A percentile compares a stretch with the other conserved stretches of the same genome.
Conservation (phyloP, 192 early-diverging fungal genomes). For the Podila verticillata region DNA sequence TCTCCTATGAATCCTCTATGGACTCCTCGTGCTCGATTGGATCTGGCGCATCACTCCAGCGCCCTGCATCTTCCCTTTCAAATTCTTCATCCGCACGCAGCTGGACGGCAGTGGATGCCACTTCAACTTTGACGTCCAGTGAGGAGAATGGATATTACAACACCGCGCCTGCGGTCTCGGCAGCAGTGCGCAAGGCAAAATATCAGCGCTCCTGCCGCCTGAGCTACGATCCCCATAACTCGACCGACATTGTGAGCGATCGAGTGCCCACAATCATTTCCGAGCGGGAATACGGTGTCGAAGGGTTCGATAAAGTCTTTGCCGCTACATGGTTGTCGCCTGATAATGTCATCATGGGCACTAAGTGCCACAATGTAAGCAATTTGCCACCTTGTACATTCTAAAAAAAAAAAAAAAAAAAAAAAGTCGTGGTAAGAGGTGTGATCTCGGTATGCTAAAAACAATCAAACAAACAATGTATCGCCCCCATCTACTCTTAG, state of each 20-base stretch:
- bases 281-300: constrained; percentile 32
- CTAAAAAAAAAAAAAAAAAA: constrained; percentile 4
- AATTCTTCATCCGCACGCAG: constrained; percentile 12
- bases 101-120: constrained; percentile 6
- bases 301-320: constrained; percentile 67
- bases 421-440: not conserved
- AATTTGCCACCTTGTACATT: not conserved
- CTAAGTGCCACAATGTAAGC: constrained; percentile 67
- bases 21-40: not conserved
- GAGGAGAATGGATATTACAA: not conserved
- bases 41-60: not conserved
- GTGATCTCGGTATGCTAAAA: too few relatives aligned
- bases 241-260: constrained; percentile 17
- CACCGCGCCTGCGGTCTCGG: not conserved
- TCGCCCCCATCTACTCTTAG: not conserved
- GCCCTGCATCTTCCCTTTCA: not conserved
- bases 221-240: not conserved
- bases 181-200: not conserved
- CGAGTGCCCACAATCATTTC: constrained; percentile 26
- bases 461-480: not conserved
- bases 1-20: too few relatives aligned
- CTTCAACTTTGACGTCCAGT: too few relatives aligned
- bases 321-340: constrained; percentile 60
- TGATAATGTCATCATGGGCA: constrained; percentile 65
- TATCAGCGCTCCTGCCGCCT: not conserved